Conservation (phyloP, 1,139 yeast species). For the Hanseniaspora uvarum region DNA sequence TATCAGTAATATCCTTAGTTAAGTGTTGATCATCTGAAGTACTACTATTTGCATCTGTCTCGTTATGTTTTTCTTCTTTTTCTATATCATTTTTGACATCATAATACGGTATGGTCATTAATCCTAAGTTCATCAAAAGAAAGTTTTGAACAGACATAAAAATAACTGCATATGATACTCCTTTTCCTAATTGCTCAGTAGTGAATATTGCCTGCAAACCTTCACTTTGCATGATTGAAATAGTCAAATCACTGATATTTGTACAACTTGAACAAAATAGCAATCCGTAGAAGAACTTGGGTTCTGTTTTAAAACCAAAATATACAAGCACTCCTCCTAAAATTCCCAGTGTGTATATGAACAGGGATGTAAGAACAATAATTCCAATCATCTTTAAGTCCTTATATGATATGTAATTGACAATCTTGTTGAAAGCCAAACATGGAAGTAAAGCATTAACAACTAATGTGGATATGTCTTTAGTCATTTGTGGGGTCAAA, state of each 20-base stretch:
- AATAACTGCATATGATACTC: constrained; percentile 76
- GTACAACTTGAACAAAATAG: constrained; percentile 67
- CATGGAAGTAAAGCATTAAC: constrained; percentile 70
- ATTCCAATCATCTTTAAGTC: constrained; percentile 72
- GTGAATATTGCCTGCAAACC: constrained; percentile 55
- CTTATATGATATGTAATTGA: constrained; percentile 54
- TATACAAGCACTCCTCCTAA: constrained; percentile 33
- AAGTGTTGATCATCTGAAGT: background rate
- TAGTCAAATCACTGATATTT: constrained; percentile 77
- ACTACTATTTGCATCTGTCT: background rate
- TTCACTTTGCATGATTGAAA: constrained; percentile 76
- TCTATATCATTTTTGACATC: constrained; percentile 43
- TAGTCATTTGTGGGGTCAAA: constrained; percentile 59
- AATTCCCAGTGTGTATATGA: constrained; percentile 46
- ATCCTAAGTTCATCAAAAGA: constrained; percentile 64
- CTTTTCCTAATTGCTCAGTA: constrained; percentile 49
- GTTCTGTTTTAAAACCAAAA: constrained; percentile 39
- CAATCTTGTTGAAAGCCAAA: constrained; percentile 66
- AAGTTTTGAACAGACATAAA: constrained; percentile 59
- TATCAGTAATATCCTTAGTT: background rate
- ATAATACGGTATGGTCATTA: constrained; percentile 56
- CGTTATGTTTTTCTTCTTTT: constrained; percentile 1
- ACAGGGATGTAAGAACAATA: constrained; percentile 51
- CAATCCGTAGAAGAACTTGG: constrained; percentile 73
- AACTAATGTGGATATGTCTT: constrained; percentile 63